Evolutionary conservation across 73 alveolate genomes (phyloP).

Genomic region (Paramecium caudatum): DNA sequence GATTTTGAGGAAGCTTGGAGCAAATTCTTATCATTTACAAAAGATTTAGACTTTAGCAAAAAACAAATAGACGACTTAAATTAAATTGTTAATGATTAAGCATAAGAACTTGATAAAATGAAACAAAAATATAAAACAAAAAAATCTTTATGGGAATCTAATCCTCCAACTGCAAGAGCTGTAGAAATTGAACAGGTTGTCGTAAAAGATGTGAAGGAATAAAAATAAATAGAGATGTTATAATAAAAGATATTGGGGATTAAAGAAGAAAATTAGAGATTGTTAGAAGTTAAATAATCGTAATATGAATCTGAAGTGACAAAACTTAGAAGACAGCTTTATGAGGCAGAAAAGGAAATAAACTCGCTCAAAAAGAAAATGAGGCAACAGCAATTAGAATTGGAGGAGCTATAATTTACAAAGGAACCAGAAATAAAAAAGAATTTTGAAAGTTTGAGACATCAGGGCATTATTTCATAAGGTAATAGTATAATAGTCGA

Average conservation of each 20-base stretch:
- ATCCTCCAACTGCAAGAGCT: constrained; percentile 27
- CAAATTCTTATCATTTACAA: background rate
- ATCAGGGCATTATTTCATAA: constrained; percentile 1
- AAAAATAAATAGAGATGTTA: background rate
- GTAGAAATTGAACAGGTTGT: background rate
- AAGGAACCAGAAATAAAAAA: background rate
- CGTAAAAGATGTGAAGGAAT: background rate
- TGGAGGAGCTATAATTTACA: background rate
- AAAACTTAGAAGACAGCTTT: background rate
- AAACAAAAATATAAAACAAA: background rate
- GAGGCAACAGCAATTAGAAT: background rate
- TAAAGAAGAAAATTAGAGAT: background rate
- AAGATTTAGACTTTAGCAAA: background rate
- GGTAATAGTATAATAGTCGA: background rate
- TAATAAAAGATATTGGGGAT: background rate
- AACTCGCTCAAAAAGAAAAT: background rate
- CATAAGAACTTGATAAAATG: background rate
- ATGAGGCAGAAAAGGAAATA: background rate
- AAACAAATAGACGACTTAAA: background rate
- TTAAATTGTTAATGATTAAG: background rate
- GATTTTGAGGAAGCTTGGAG: background rate
- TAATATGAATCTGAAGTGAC: constrained; percentile 4
- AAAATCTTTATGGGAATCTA: background rate
- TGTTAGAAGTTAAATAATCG: background rate
- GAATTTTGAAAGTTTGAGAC: constrained; percentile 16